Evolutionary conservation across 345 rosid genomes (phyloP).

Genomic region (Linum usitatissimum): DNA sequence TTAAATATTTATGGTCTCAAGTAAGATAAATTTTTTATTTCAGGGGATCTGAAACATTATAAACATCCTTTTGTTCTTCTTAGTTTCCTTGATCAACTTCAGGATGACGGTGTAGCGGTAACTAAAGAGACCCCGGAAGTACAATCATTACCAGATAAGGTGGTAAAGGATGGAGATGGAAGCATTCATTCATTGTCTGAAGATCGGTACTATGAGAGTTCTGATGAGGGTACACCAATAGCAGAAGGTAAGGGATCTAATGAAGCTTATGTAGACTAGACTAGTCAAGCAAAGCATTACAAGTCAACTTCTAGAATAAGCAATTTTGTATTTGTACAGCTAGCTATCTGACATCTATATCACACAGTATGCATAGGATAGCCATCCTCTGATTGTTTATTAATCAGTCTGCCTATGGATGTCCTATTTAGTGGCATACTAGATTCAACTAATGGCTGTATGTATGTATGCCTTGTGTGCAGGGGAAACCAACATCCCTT

Average conservation of each 20-base stretch:
- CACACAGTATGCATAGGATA: background rate
- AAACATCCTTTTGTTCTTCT: conserved; percentile 17
- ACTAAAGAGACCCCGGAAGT: conserved; percentile 27
- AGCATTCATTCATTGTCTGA: conserved; percentile 37
- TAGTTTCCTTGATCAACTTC: conserved; percentile 36
- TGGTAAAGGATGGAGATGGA: conserved; percentile 27
- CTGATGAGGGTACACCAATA: conserved; percentile 38
- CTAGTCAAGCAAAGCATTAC: background rate
- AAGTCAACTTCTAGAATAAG: background rate
- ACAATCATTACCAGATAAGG: conserved; percentile 21
- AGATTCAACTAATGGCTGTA: conserved; percentile 2
- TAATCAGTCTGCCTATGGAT: too few species aligned
- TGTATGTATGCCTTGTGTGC: conserved; percentile 11
- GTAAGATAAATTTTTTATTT: background rate
- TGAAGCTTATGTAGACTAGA: background rate
- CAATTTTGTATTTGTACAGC: too few species aligned
- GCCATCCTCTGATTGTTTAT: background rate
- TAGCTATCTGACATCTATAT: too few species aligned
- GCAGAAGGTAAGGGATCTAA: conserved; percentile 20
- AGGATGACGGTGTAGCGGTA: conserved; percentile 42
- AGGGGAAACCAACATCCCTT: conserved; percentile 28
- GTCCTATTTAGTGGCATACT: background rate
- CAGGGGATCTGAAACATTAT: conserved; percentile 9
- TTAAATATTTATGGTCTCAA: conserved; percentile 12
- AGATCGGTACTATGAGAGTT: conserved; percentile 36